Evolutionary conservation across 495 filamentous ascomycete species (phyloP).

Genomic region (Lophiostoma macrostomum): DNA sequence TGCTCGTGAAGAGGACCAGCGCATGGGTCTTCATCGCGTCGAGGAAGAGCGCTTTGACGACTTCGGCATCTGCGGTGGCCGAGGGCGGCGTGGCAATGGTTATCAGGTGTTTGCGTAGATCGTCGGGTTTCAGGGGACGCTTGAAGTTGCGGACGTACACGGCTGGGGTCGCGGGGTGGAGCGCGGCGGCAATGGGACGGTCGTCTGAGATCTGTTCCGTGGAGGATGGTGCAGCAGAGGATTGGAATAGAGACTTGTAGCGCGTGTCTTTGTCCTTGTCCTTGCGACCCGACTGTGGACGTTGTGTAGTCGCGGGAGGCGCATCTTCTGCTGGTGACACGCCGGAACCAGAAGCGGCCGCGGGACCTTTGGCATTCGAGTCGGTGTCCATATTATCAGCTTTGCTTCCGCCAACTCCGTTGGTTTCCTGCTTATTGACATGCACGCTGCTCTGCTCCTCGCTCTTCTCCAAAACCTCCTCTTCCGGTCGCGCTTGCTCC

Average conservation of each 20-base stretch:
- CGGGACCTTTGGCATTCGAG: too few species aligned
- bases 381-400: background rate
- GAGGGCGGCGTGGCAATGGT: constrained; percentile 60
- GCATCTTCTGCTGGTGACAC: constrained; percentile 1
- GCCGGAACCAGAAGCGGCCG: background rate
- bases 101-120: constrained; percentile 64
- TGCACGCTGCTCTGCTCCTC: background rate
- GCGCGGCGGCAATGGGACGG: constrained; percentile 57
- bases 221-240: background rate
- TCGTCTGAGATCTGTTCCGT: constrained; percentile 38
- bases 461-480: constrained; percentile 7
- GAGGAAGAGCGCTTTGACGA: constrained; percentile 69
- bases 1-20: constrained; percentile 65
- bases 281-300: background rate
- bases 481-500: constrained; percentile 16
- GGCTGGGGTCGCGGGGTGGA: constrained; percentile 79
- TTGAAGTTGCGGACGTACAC: constrained; percentile 91
- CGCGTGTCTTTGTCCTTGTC: constrained; percentile 23
- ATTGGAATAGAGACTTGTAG: constrained; percentile 22
- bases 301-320: background rate
- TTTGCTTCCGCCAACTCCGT: background rate
- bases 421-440: background rate
- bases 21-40: constrained; percentile 87
- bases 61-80: constrained; percentile 47
- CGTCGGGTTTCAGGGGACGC: constrained; percentile 69